Evolutionary conservation across 192 early-diverging fungal species (phyloP).

Genomic region (Coemansia sp.): DNA sequence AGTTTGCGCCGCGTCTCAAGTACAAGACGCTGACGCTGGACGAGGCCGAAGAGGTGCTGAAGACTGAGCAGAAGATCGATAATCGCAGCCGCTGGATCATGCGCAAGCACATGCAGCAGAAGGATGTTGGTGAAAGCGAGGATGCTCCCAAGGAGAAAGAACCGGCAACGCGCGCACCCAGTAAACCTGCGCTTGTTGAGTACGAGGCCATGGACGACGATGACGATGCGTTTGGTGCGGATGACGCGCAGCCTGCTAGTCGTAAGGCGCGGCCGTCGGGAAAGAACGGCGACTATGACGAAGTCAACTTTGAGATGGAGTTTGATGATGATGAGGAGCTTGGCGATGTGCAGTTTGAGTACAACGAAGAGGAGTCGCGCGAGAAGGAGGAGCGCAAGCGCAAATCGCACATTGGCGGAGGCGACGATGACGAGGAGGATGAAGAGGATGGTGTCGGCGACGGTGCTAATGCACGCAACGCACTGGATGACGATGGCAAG

Average conservation of each 20-base stretch:
- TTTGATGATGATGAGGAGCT: slow-evolving; percentile 83
- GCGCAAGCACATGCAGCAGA: slow-evolving; percentile 58
- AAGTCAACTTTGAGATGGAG: slow-evolving; percentile 77
- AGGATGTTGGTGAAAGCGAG: slow-evolving; percentile 19
- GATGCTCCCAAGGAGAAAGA: slow-evolving; percentile 17
- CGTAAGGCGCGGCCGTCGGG: slow-evolving; percentile 25
- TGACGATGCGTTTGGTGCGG: slow-evolving; percentile 48
- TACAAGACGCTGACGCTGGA: slow-evolving; percentile 68
- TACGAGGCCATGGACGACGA: slow-evolving; percentile 55
- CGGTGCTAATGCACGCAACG: neutral
- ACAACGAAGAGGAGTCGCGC: slow-evolving; percentile 65
- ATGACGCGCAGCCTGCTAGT: slow-evolving; percentile 15
- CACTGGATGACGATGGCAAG: slow-evolving; percentile 48
- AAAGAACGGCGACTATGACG: slow-evolving; percentile 65
- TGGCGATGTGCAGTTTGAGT: slow-evolving; percentile 63
- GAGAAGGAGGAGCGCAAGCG: slow-evolving; percentile 58
- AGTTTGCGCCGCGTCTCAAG: slow-evolving; percentile 68
- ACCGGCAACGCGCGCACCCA: slow-evolving; percentile 25
- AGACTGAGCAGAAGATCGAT: slow-evolving; percentile 30
- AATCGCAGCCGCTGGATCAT: slow-evolving; percentile 46
- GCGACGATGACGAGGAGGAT: slow-evolving; percentile 46
- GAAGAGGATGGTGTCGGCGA: slow-evolving; percentile 16
- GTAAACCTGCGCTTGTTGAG: slow-evolving; percentile 43
- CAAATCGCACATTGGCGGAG: slow-evolving; percentile 14
- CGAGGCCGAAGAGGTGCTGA: slow-evolving; percentile 76